phyloP scores from a whole-genome alignment of 345 rosid species.

The Eucalyptus erythrocorys region DNA sequence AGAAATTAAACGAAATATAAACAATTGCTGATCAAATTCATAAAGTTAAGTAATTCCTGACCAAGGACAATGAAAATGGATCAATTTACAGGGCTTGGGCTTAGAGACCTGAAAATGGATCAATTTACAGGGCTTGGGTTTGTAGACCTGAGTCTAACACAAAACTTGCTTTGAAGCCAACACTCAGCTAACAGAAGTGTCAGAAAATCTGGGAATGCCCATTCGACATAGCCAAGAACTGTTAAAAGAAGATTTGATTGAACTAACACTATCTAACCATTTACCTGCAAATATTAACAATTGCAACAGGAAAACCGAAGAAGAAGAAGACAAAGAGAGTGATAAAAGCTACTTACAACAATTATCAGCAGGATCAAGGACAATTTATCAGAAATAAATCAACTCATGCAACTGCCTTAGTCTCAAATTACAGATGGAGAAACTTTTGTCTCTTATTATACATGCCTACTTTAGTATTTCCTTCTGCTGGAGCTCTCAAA shows the following conservation, averaged over 20 bases:
- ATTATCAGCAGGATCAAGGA: background rate
- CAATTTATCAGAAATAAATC: background rate
- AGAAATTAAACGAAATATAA: background rate
- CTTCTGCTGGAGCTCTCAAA: background rate
- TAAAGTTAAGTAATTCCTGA: background rate
- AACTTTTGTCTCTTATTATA: background rate
- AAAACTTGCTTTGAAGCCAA: background rate
- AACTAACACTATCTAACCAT: background rate
- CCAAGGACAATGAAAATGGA: background rate
- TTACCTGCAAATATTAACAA: background rate
- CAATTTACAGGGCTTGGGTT: too few species aligned
- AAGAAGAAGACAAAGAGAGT: background rate
- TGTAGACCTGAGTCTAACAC: too few species aligned
- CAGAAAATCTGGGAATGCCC: background rate
- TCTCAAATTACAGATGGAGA: background rate
- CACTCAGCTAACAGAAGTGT: background rate
- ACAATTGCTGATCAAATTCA: background rate
- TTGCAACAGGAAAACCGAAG: background rate
- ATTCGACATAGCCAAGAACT: background rate
- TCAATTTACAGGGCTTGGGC: background rate
- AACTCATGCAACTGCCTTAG: background rate
- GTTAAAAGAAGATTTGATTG: accelerated
- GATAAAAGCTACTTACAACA: background rate
- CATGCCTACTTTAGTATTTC: background rate
- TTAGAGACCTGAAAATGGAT: background rate